These are phyloP conservation scores for Amanita rubescens DNA, from an alignment of 768 basidiomycete species.

Conservation along the genomic window DNA sequence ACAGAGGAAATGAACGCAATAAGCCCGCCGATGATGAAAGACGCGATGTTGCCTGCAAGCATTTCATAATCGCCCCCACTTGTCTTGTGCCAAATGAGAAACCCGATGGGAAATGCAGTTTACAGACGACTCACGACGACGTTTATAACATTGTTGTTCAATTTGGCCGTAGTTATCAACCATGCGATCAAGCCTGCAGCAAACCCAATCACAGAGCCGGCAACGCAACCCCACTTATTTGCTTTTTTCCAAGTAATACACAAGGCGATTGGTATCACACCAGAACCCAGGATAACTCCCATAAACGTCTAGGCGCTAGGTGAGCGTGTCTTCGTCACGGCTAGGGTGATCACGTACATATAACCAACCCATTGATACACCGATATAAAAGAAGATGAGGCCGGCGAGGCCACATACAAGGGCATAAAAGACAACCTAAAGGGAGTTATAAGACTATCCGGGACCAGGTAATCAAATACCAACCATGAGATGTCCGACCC, in stretches of 20 bases:
- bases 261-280: conserved; percentile 81
- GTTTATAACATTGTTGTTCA: conserved; percentile 66
- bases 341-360: conserved; percentile 48
- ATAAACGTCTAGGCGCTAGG: conserved; percentile 57
- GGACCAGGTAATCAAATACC: conserved; percentile 8
- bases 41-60: conserved; percentile 86
- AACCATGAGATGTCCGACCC: conserved; percentile 62
- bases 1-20: conserved; percentile 59
- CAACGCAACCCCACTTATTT: conserved; percentile 78
- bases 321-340: neutral
- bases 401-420: conserved; percentile 79
- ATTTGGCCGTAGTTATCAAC: conserved; percentile 70
- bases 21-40: conserved; percentile 76
- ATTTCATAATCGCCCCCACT: conserved; percentile 45
- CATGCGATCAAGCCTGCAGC: conserved; percentile 67
- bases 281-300: conserved; percentile 82
- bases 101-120: neutral
- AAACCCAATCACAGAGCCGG: conserved; percentile 68
- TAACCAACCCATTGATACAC: conserved; percentile 91
- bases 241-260: conserved; percentile 82
- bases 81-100: conserved; percentile 12
- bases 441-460: neutral
- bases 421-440: conserved; percentile 60
- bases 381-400: conserved; percentile 82
- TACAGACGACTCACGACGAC: conserved; percentile 42